phyloP scores from a whole-genome alignment of 306 rosid genomes.

The Vicia villosa region DNA sequence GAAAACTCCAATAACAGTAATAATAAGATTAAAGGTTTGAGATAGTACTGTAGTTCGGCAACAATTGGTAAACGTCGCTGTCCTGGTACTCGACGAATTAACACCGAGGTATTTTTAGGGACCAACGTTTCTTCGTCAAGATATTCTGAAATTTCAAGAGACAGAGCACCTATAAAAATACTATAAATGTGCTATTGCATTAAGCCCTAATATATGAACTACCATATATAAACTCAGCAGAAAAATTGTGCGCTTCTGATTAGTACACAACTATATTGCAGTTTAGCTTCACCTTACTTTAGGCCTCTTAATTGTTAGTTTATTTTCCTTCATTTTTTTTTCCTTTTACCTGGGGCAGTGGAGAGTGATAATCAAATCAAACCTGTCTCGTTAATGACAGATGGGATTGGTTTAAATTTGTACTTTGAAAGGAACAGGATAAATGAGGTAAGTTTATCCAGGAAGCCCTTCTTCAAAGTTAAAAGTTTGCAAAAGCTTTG shows the following conservation, averaged over 20 bases:
- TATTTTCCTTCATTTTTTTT: neutral
- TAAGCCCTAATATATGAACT: slow-evolving; percentile 36
- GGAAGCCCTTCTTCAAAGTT: slow-evolving; percentile 35
- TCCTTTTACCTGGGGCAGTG: slow-evolving; percentile 14
- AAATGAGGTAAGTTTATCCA: slow-evolving; percentile 35
- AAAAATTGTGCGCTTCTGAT: slow-evolving; percentile 27
- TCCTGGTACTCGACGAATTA: slow-evolving; percentile 99
- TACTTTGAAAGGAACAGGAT: slow-evolving; percentile 34
- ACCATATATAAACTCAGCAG: slow-evolving; percentile 33
- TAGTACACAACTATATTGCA: slow-evolving; percentile 42
- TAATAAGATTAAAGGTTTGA: slow-evolving; percentile 60
- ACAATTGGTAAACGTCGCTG: slow-evolving; percentile 96
- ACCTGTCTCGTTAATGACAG: slow-evolving; percentile 17
- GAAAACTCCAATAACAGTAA: slow-evolving; percentile 40
- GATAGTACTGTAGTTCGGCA: slow-evolving; percentile 87
- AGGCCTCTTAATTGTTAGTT: slow-evolving; percentile 24
- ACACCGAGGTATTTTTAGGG: slow-evolving; percentile 99
- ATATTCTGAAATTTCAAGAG: slow-evolving; percentile 97
- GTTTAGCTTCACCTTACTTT: slow-evolving; percentile 26
- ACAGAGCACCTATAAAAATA: slow-evolving; percentile 69
- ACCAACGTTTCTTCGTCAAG: slow-evolving; percentile 98
- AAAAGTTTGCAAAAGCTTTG: slow-evolving; percentile 1
- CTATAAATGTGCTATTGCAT: slow-evolving; percentile 36
- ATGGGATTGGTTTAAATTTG: slow-evolving; percentile 12
- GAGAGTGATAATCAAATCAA: slow-evolving; percentile 13